Base-by-base conservation (phyloP, 345 rosid genomes). In the Clausena lansium region DNA sequence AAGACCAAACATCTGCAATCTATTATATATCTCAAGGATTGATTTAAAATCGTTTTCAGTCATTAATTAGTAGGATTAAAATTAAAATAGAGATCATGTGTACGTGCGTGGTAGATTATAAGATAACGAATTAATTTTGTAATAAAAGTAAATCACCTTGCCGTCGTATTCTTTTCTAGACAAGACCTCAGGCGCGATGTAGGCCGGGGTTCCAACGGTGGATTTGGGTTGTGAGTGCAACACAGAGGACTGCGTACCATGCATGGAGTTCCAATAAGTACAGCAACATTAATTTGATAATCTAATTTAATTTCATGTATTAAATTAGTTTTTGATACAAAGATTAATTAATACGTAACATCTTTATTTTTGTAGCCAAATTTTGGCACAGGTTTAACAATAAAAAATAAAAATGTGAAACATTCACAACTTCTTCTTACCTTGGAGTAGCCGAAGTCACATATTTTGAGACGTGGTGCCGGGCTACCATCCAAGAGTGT, bases 161-260 rank as follows among this genome's bases (percentile, higher is more conserved):
- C 98, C 97, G 59, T 95, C 91, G 73, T 95, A 95, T 80, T 91
- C 98, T 83, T 88, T 93, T 6, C 84, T 89, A 0, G 91, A 81
- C 41, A 95, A 78, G 60, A 95, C 93, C 84, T 95, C 97, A 0
- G 98, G 98, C 2, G 98, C 98, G 36, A 94, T 90, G 58, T 91
- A 93, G 61, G 98, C 98, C 4, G 98, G 98, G 4, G 97, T 93
- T 79, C 98, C 98, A n/a, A 93, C 98, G 0, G 98, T 90, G 11
- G 98, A 94, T 83, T 94, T 94, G 60, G 98, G 98, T 63, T 94
- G 98, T 57, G 98, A 94, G 78, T 94, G 98, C 78, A 93, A 85
- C 68, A 91, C 94, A 19, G 93, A 84, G 61, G 98, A 94, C 98
- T 91, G 73, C 14, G 75, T 1, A 28, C 1, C 15, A 11, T 6